Percentiles rank a stretch among this genome's conserved stretches.
Evolutionary conservation across 805 yeast species (phyloP).

Genomic region (Candida oleophila): DNA sequence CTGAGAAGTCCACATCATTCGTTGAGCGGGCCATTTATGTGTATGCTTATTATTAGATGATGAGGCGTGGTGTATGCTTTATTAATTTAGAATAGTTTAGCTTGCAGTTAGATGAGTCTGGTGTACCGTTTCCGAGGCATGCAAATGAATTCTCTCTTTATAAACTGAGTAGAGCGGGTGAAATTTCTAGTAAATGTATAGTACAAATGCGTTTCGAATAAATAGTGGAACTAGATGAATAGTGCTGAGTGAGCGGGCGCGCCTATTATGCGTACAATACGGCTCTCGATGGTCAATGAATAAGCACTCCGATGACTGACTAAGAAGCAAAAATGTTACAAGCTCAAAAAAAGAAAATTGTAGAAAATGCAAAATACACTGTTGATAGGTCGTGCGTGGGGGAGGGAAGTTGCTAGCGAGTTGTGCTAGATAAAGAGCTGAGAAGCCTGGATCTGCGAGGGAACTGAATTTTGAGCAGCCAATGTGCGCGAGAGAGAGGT

Average conservation of each 20-base stretch:
- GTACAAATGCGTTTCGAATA: neutral
- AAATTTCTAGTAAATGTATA: too few species aligned
- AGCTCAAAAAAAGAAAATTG: neutral
- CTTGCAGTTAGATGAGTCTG: too few species aligned
- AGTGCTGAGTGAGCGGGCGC: neutral
- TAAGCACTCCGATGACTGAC: too few species aligned
- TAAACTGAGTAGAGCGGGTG: neutral
- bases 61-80: too few species aligned
- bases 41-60: neutral
- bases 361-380: neutral
- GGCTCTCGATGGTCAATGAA: too few species aligned
- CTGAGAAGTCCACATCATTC: constrained; percentile 28
- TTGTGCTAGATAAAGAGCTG: neutral
- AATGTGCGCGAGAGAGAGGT: too few species aligned
- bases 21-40: neutral
- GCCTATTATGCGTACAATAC: neutral
- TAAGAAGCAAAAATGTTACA: too few species aligned
- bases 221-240: neutral
- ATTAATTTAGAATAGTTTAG: too few species aligned
- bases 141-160: too few species aligned
- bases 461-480: too few species aligned
- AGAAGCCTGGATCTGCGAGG: neutral
- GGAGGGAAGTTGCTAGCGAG: neutral
- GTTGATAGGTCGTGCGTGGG: constrained; percentile 1
- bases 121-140: too few species aligned